Percentiles rank a stretch among this genome's conserved stretches.
These are phyloP conservation scores for Epichloe brachyelytri DNA, from an alignment of 2,329 filamentous ascomycete genomes.

Conservation along the genomic window DNA sequence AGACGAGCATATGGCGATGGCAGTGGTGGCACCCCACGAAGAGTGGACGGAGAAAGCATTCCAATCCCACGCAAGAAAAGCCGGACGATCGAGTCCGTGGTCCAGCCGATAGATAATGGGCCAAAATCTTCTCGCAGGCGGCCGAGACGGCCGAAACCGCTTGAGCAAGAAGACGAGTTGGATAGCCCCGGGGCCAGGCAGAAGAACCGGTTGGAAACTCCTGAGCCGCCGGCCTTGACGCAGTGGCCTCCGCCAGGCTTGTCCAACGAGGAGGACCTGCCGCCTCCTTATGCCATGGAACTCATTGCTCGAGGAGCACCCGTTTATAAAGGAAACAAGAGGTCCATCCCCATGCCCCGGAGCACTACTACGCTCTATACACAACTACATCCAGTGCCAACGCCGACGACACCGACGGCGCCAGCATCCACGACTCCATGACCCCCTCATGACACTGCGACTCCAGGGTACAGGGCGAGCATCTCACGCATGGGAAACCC, in stretches of 20 bases:
- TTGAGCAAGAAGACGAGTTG: conserved; percentile 9
- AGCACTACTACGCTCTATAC: conserved; percentile 44
- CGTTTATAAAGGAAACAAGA: conserved; percentile 40
- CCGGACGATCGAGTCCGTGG: not conserved
- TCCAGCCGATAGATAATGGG: not conserved
- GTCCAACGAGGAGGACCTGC: conserved; percentile 34
- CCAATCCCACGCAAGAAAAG: conserved; percentile 2
- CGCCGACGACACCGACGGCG: conserved; percentile 31
- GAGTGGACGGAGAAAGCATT: not conserved
- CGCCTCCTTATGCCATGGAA: conserved; percentile 40
- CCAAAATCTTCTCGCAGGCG: conserved; percentile 24
- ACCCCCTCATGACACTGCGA: conserved; percentile 42
- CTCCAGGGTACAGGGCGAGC: conserved; percentile 30
- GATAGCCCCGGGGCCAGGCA: not conserved
- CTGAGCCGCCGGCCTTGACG: conserved; percentile 1
- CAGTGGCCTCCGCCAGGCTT: conserved; percentile 46
- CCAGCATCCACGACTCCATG: conserved; percentile 41
- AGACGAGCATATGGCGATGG: not conserved
- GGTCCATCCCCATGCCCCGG: conserved; percentile 38
- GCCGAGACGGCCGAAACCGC: conserved; percentile 26
- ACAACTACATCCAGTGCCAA: conserved; percentile 34
- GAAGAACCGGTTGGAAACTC: not conserved
- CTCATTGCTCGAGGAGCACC: conserved; percentile 47
- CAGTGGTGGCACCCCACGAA: not conserved
- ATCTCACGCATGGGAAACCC: conserved; percentile 50